Base-by-base conservation (phyloP, 345 rosid species). In the Camelina hispida region DNA sequence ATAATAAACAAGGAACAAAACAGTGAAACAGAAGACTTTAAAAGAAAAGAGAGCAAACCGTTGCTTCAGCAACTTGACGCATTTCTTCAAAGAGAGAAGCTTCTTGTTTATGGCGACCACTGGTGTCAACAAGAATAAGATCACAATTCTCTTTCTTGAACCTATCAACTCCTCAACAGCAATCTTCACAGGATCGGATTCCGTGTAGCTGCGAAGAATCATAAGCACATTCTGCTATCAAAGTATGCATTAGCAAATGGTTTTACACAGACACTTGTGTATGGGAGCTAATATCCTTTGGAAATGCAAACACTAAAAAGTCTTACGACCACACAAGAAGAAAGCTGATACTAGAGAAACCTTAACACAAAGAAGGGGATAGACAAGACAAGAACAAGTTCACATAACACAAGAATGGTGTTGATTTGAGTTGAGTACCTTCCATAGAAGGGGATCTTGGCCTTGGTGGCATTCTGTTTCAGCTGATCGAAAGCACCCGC, bases 31-130 rank as follows among this genome's bases (percentile, higher is more conserved):
- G 6, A 42, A 53, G 43, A 17, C 32, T 72, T 15, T n/a, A n/a
- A 17, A 40, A 66, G 16, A 67, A 5, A 72, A 1, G 2, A 34
- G 25, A 66, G 9, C 44, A 7, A 84, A 88, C 99, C 85, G 91
- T 89, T 79, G 97, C 97, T 85, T 90, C 99, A 63, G 97, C 82
- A 71, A 95, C 98, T 95, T 89, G 96, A 38, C 91, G 96, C 96
- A 95, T 92, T 85, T 92, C 99, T 85, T 95, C 99, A 82, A 92
- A 95, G 61, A 95, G 93, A 30, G 98, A 73, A 81, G 93, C 97
- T 83, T 95, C 97, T 82, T 92, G 99, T 78, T 87, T 92, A 81
- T 95, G 98, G 43, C 97, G 96, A 71, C 97, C 98, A 85, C 99
- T 95, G 7, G 97, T 92, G 44, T 90, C 98, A 62, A 92, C 91